phyloP scores from a whole-genome alignment of 768 basidiomycete species.

The Boletellus ananiceps region DNA sequence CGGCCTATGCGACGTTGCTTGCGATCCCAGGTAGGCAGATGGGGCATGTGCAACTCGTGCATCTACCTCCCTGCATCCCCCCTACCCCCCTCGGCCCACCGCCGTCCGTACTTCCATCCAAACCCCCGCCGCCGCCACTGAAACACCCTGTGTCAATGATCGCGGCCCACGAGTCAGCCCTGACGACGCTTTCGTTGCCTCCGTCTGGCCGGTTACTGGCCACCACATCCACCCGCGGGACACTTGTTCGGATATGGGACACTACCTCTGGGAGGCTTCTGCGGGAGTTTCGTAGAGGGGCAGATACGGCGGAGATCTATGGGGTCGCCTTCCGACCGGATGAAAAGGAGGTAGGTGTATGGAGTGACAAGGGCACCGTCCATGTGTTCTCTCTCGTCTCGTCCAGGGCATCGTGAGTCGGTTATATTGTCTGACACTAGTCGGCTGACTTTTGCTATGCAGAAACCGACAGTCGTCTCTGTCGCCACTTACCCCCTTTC shows the following conservation, averaged over 20 bases:
- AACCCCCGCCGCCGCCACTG: slow-evolving; percentile 51
- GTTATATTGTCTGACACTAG: slow-evolving; percentile 1
- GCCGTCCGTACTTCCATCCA: slow-evolving; percentile 45
- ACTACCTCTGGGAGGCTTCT: slow-evolving; percentile 64
- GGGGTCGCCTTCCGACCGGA: slow-evolving; percentile 85
- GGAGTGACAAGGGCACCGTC: slow-evolving; percentile 95
- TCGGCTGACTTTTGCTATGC: slow-evolving; percentile 7
- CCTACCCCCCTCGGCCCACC: slow-evolving; percentile 56
- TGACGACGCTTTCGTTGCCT: slow-evolving; percentile 74
- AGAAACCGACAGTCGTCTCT: slow-evolving; percentile 85
- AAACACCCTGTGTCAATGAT: slow-evolving; percentile 78
- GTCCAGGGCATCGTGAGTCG: slow-evolving; percentile 61
- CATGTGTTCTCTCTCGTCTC: slow-evolving; percentile 78
- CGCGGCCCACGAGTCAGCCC: slow-evolving; percentile 73
- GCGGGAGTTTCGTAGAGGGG: slow-evolving; percentile 78
- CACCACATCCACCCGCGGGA: slow-evolving; percentile 80
- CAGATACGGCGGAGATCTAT: slow-evolving; percentile 89
- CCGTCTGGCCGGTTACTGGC: slow-evolving; percentile 77
- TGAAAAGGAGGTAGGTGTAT: slow-evolving; percentile 82
- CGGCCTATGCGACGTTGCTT: slow-evolving; percentile 72
- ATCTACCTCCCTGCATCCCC: slow-evolving; percentile 73
- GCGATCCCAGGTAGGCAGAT: slow-evolving; percentile 81
- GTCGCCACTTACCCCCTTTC: slow-evolving; percentile 71
- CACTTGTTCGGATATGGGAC: slow-evolving; percentile 87
- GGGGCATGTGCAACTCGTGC: slow-evolving; percentile 85